Conservation (phyloP, 1,284 basidiomycete species). For the Trichosporon sp. region DNA sequence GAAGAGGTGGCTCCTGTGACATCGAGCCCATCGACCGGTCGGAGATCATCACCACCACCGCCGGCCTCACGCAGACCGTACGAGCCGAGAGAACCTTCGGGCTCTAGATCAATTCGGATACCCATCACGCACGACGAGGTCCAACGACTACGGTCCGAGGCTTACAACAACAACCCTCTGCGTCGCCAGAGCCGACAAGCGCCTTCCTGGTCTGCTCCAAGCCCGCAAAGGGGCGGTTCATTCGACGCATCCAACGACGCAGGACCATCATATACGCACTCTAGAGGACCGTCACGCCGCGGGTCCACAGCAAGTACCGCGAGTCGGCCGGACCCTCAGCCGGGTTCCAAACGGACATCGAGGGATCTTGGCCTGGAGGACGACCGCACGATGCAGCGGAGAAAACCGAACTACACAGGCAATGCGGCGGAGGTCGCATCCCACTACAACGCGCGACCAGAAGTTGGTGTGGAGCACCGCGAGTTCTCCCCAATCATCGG, state of each 20-base stretch:
- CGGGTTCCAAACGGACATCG: background rate
- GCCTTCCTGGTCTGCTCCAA: slow-evolving; percentile 38
- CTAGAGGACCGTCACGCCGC: slow-evolving; percentile 8
- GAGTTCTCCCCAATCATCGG: slow-evolving; percentile 92
- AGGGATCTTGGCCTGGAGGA: background rate
- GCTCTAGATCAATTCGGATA: slow-evolving; percentile 14
- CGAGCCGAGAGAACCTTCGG: slow-evolving; percentile 23
- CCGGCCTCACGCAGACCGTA: slow-evolving; percentile 21
- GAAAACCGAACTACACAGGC: slow-evolving; percentile 21
- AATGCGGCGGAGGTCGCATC: slow-evolving; percentile 33
- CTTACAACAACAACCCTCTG: slow-evolving; percentile 33
- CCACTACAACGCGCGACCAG: slow-evolving; percentile 79
- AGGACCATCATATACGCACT: background rate
- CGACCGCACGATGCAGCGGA: background rate
- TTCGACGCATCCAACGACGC: background rate
- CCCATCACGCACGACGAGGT: slow-evolving; percentile 35
- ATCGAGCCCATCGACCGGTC: background rate
- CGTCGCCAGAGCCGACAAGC: slow-evolving; percentile 14
- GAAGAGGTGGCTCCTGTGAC: background rate
- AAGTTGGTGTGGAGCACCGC: slow-evolving; percentile 78
- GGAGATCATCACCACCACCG: background rate
- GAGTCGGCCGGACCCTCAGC: slow-evolving; percentile 12
- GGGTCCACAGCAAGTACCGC: slow-evolving; percentile 8
- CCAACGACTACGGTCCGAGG: slow-evolving; percentile 19
- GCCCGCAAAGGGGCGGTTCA: slow-evolving; percentile 14